Percentiles rank a stretch among this genome's conserved stretches.
Evolutionary conservation across 495 filamentous ascomycete species (phyloP).

Genomic region (Penicillium paradoxum): DNA sequence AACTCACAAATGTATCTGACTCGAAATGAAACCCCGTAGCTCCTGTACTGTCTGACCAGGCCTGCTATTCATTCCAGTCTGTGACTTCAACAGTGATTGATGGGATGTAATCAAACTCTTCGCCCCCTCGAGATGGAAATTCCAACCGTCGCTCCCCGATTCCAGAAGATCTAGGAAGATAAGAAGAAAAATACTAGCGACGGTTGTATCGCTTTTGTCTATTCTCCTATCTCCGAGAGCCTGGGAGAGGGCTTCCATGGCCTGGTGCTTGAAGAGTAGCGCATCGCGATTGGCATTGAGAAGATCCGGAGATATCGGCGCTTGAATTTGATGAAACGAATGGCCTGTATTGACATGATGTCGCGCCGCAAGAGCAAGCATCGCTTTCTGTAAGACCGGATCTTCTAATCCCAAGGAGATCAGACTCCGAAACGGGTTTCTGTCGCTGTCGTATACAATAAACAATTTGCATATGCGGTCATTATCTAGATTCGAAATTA

Average conservation of each 20-base stretch:
- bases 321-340: conserved; percentile 17
- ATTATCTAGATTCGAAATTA: conserved; percentile 32
- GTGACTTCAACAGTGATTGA: conserved; percentile 5
- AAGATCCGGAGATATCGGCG: conserved; percentile 6
- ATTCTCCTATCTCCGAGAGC: conserved; percentile 18
- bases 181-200: conserved; percentile 47
- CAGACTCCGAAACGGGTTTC: conserved; percentile 51
- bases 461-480: conserved; percentile 51
- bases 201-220: conserved; percentile 26
- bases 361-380: conserved; percentile 52
- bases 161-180: conserved; percentile 50
- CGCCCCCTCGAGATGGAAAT: conserved; percentile 45
- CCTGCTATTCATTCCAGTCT: conserved; percentile 16
- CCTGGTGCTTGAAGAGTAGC: conserved; percentile 45
- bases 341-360: conserved; percentile 43
- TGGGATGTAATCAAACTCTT: conserved; percentile 36
- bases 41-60: conserved; percentile 25
- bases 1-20: conserved; percentile 27
- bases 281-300: conserved; percentile 38
- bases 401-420: conserved; percentile 44
- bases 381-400: conserved; percentile 44
- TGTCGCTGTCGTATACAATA: conserved; percentile 48
- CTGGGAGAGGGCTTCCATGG: conserved; percentile 40
- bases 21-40: conserved; percentile 24
- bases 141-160: conserved; percentile 45